Base-by-base conservation (phyloP, 768 basidiomycete genomes). In the Amanita jacksonii region DNA sequence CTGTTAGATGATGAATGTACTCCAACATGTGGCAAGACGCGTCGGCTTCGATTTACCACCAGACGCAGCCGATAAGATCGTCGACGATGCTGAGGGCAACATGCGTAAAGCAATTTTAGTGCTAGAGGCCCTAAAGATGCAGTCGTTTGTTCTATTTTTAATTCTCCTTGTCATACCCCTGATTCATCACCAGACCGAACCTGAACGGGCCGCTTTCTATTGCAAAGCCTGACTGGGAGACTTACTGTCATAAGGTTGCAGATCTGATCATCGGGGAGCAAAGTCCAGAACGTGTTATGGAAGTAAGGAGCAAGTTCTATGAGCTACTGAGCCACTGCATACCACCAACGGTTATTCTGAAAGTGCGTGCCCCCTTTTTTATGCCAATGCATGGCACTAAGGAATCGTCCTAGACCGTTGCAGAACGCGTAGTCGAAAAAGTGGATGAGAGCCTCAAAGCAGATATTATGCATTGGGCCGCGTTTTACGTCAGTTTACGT, bases 181-280 rank as follows among this genome's bases (percentile, higher is more conserved):
- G 18, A 42, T 34, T 40, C 28, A 13, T 38, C 33, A 46, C 38
- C 53, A 90, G 87, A 44, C 85, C 87, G n/a, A 86, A 91, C 59
- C 70, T 94, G 30, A 74, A 79, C 4, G 85, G 86, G 24, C 66
- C 84, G 30, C 63, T 91, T 45, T 72, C 74, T 25, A 90, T 94
- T 45, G 90, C 92, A 10, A 92, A 97, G 62, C 92, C 96, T n/a
- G 96, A 99, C 57, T 99, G 96, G 96, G 96, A 99, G 62, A 87
- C 85, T 8, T 99, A 96, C 58, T 96, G 93, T 52, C 72, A 81
- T 52, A 90, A 91, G 58, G 81, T 97, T 8, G 92, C 85, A 10
- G 90, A 93, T 59, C 65, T 87, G 55, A 92, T 99, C 50, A 67
- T 97, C 13, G 71, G 77, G 49, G 90, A 96, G 54, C 96, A 99